Evolutionary conservation across 257 asterid species (phyloP), one percentile per base, ranked within the genome.

Genomic region (Petunia secreta): DNA sequence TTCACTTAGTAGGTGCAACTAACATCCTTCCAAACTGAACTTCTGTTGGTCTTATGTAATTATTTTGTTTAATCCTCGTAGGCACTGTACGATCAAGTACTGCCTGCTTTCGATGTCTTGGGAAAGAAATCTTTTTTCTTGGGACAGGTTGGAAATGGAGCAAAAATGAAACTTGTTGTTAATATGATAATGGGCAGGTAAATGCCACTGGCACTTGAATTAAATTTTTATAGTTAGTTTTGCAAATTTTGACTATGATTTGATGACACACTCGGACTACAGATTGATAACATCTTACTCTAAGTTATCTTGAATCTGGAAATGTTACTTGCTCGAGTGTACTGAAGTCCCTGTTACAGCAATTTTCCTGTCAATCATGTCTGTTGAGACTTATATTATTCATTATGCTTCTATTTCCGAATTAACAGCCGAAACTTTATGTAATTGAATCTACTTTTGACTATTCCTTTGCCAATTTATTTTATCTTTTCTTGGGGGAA

Each of bases 151-250:
- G 99, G 99, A 76, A 93, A 91, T 84, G 99, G 99, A 66, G 99
- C 99, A 63, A 95, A 89, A 88, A 95, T 95, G 99, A 95, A 95
- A 88, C 98, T 95, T 82, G 98, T 95, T 53, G 99, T 95, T 65
- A 95, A 95, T 91, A 95, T 95, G 99, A 86, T 94, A 59, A 95
- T 95, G 99, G 99, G 99, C 87, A 95, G 98, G 99, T 95, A 89
- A 82, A 48, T 44, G 39, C 5, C 37, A 41, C 14, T 41, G 54
- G 53, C 25, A 36, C 50, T 65, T 65, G 39, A 34, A 65, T 38
- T 65, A 6, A 66, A 41, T n/a, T 68, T 46, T 68, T 44, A 9
- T 69, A 25, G 76, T 68, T 67, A 11, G 39, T 44, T 68, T 6
- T 65, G 50, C 25, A 25, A 25, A 25, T 25, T 25, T 25, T 25